These are phyloP conservation scores for Phaeosphaeriaceae sp. DNA, from an alignment of 2,329 filamentous ascomycete species.

Conservation along the genomic window DNA sequence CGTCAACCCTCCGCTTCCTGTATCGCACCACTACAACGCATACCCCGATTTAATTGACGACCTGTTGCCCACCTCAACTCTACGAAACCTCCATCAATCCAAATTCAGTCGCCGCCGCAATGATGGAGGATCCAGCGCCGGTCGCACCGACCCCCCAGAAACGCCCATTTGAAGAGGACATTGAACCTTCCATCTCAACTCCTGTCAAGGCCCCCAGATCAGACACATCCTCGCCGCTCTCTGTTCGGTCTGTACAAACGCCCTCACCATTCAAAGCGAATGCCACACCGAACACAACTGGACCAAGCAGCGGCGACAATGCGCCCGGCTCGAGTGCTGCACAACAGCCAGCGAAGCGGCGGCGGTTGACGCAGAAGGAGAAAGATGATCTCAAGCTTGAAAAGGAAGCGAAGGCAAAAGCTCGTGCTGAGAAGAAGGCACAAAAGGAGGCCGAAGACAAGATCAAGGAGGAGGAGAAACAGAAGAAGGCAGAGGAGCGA, in stretches of 20 bases:
- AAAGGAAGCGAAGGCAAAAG: conserved; percentile 48
- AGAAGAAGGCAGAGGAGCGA: conserved; percentile 44
- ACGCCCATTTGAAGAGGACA: conserved; percentile 42
- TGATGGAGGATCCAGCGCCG: conserved; percentile 39
- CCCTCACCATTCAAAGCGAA: conserved; percentile 35
- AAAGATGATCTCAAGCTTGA: conserved; percentile 49
- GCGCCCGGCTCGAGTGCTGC: conserved; percentile 18
- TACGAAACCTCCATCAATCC: background rate
- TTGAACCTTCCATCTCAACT: conserved; percentile 31
- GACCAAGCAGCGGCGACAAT: conserved; percentile 21
- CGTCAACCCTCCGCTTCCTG: conserved; percentile 17
- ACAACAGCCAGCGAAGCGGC: conserved; percentile 49
- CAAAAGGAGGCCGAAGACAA: conserved; percentile 45
- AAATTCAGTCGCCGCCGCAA: background rate
- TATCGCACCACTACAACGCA: conserved; percentile 8
- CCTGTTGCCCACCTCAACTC: too few relatives aligned
- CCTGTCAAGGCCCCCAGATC: conserved; percentile 36
- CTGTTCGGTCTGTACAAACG: conserved; percentile 40
- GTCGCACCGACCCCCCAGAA: conserved; percentile 34
- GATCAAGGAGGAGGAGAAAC: conserved; percentile 45
- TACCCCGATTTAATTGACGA: background rate
- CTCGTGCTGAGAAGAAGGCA: conserved; percentile 43
- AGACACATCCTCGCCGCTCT: conserved; percentile 39
- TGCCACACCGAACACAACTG: conserved; percentile 14
- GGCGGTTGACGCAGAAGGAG: conserved; percentile 53